Conservation (phyloP, 1,284 basidiomycete species). For the Sphaerobolus stellatus region DNA sequence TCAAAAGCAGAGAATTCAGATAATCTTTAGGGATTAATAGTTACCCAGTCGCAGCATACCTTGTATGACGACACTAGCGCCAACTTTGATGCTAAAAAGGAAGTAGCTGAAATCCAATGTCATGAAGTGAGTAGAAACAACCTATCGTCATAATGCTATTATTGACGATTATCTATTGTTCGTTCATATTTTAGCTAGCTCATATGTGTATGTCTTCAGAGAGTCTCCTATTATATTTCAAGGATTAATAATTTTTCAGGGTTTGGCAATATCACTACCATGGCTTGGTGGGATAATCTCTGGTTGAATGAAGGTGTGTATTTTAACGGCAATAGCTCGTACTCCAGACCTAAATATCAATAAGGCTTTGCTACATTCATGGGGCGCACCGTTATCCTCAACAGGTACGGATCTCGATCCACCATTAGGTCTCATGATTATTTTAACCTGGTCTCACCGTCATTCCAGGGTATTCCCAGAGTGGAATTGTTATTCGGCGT, state of each 20-base stretch:
- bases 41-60: slow-evolving; percentile 53
- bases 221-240: neutral
- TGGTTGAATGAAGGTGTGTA: slow-evolving; percentile 77
- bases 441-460: slow-evolving; percentile 15
- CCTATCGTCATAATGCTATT: no score
- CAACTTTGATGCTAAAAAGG: slow-evolving; percentile 77
- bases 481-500: slow-evolving; percentile 72
- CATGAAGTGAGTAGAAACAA: slow-evolving; percentile 69
- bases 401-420: slow-evolving; percentile 42
- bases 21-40: neutral
- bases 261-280: slow-evolving; percentile 91
- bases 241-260: slow-evolving; percentile 38
- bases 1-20: neutral
- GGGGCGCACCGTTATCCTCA: slow-evolving; percentile 89
- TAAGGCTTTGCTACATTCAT: no score
- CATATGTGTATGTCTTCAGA: slow-evolving; percentile 5
- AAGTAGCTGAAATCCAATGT: slow-evolving; percentile 75
- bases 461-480: slow-evolving; percentile 66
- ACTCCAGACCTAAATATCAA: no score
- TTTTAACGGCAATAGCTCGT: neutral
- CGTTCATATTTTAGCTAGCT: no score
- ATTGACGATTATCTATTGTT: no score
- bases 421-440: slow-evolving; percentile 9
- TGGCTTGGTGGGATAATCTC: slow-evolving; percentile 92
- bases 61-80: slow-evolving; percentile 78